Percentiles rank a stretch among this genome's conserved stretches.
Conservation (phyloP, 1,284 basidiomycete genomes). For the Rhodotorula sp. region DNA sequence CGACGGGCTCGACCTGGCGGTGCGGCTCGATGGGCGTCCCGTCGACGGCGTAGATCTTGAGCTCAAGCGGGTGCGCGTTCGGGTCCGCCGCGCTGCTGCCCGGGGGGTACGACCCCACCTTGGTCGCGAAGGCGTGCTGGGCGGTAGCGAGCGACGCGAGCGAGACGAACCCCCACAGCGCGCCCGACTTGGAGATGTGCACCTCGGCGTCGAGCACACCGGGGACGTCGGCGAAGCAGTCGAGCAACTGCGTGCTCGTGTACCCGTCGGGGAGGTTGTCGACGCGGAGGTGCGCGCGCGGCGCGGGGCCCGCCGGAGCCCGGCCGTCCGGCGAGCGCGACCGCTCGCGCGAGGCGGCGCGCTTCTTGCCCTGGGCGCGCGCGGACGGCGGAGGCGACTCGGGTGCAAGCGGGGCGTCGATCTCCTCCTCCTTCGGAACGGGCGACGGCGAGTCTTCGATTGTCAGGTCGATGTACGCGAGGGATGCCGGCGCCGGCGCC, state of each 20-base stretch:
- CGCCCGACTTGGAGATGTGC: background rate
- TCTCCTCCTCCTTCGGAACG: constrained; percentile 9
- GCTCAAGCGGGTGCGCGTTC: background rate
- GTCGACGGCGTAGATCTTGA: constrained; percentile 19
- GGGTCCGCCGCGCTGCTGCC: background rate
- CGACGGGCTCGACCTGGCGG: constrained; percentile 6
- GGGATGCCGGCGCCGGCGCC: no score
- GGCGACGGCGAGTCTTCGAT: constrained; percentile 21
- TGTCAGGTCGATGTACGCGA: constrained; percentile 16
- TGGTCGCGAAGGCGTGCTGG: constrained; percentile 8
- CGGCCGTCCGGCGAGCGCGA: background rate
- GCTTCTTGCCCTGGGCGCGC: constrained; percentile 3
- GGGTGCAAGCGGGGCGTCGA: background rate
- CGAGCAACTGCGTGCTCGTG: background rate
- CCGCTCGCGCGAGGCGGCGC: constrained; percentile 10
- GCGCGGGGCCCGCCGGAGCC: background rate
- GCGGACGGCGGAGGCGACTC: background rate
- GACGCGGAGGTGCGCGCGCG: constrained; percentile 21
- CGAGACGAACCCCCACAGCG: constrained; percentile 8
- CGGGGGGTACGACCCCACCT: background rate
- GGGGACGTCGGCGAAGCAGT: constrained; percentile 1
- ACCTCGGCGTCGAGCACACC: constrained; percentile 14
- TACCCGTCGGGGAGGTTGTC: constrained; percentile 19
- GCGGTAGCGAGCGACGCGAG: constrained; percentile 3
- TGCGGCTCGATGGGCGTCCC: constrained; percentile 13